Evolutionary conservation across 1,284 basidiomycete species (phyloP).

Genomic region (Puccinia novopanici): DNA sequence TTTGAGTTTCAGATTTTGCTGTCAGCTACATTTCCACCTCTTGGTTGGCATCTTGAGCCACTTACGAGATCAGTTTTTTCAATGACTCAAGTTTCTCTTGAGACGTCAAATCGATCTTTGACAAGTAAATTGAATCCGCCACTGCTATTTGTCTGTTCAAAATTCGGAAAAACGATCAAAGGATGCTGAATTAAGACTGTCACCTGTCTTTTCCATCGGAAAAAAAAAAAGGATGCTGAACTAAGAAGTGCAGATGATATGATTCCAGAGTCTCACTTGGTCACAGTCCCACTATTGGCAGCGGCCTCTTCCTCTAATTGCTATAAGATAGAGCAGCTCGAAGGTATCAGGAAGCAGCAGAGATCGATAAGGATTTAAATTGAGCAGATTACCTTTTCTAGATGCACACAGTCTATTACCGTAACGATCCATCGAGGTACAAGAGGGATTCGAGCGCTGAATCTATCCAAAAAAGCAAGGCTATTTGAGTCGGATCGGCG

Average conservation of each 20-base stretch:
- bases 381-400: conserved; percentile 25
- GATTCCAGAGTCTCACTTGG: conserved; percentile 12
- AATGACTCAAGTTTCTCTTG: conserved; percentile 14
- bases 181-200: too few species aligned
- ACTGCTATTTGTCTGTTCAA: too few species aligned
- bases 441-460: conserved; percentile 47
- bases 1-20: not conserved
- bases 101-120: conserved; percentile 39
- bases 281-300: conserved; percentile 38
- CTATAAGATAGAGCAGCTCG: not conserved
- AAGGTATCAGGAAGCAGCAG: not conserved
- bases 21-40: not conserved
- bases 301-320: conserved; percentile 46
- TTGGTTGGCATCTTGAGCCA: not conserved
- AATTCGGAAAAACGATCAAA: too few species aligned
- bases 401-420: conserved; percentile 42
- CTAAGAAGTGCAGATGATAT: not conserved
- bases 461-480: conserved; percentile 48
- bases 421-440: conserved; percentile 48
- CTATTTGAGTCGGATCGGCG: conserved; percentile 51
- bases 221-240: not conserved
- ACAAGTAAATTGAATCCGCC: conserved; percentile 42
- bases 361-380: not conserved
- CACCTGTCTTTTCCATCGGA: conserved; percentile 30
- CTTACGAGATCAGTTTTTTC: conserved; percentile 28